These are phyloP conservation scores for Aspergillus arachidicola DNA, from an alignment of 2,329 filamentous ascomycete genomes.

Conservation along the genomic window DNA sequence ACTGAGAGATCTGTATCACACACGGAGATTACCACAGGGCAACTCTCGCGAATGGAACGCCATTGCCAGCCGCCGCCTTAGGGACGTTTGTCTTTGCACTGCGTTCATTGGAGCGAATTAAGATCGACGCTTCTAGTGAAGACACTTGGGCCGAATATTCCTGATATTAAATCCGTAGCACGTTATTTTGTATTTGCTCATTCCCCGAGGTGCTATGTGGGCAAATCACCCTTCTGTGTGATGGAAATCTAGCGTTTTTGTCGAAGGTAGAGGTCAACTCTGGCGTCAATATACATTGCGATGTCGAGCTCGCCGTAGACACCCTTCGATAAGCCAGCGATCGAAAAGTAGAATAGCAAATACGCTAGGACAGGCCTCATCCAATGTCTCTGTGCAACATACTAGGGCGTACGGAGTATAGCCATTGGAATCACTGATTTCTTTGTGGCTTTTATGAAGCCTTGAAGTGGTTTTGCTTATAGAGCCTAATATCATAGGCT, in stretches of 20 bases:
- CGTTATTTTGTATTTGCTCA: background rate
- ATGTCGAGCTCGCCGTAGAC: background rate
- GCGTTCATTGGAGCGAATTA: background rate
- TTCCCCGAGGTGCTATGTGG: background rate
- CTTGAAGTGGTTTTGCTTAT: background rate
- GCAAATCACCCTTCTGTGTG: background rate
- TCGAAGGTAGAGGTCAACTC: background rate
- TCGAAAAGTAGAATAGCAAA: background rate
- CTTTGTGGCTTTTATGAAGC: no score
- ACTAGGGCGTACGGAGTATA: no score
- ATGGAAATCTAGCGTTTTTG: background rate
- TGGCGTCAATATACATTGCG: background rate
- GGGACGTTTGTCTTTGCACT: background rate
- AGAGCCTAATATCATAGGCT: rapidly evolving
- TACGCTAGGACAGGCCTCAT: no score
- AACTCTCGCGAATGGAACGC: background rate
- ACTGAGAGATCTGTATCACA: background rate
- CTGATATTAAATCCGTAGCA: background rate
- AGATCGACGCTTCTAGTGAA: background rate
- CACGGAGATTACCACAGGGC: background rate
- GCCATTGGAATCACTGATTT: no score
- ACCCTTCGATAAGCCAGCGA: background rate
- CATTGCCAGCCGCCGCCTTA: background rate
- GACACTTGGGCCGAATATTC: background rate
- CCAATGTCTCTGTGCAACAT: no score